Evolutionary conservation across 192 early-diverging fungal genomes (phyloP).

Genomic region (Backusella parvicylindrica): DNA sequence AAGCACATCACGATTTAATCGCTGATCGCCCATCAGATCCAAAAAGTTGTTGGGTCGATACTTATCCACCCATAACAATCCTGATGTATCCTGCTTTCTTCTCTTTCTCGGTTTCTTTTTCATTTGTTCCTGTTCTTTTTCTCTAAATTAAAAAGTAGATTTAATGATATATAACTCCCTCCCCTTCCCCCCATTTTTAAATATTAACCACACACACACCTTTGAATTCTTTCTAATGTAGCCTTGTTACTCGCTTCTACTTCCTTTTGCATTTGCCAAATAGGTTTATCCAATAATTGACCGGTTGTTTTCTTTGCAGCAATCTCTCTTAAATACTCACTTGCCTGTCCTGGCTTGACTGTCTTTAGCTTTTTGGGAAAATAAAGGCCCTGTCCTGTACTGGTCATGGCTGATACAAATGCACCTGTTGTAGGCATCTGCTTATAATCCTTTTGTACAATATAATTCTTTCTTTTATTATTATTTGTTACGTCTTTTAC

Average conservation of each 20-base stretch:
- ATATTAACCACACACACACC: no score
- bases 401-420: slow-evolving; percentile 34
- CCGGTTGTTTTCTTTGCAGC: background rate
- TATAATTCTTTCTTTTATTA: no score
- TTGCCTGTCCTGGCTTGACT: slow-evolving; percentile 2
- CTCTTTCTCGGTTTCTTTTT: background rate
- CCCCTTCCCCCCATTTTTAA: background rate
- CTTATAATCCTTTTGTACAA: slow-evolving; percentile 26
- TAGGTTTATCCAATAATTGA: slow-evolving; percentile 12
- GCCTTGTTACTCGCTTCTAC: background rate
- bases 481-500: background rate
- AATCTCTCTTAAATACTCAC: background rate
- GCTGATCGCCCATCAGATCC: slow-evolving; percentile 89
- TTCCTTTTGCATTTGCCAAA: slow-evolving; percentile 21
- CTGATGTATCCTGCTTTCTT: background rate
- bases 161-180: background rate
- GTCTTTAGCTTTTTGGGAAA: slow-evolving; percentile 35
- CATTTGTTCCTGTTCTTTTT: background rate
- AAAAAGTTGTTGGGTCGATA: slow-evolving; percentile 78
- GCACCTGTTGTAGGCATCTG: slow-evolving; percentile 39
- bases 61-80: slow-evolving; percentile 83
- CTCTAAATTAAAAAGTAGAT: no score
- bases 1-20: slow-evolving; percentile 83
- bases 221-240: slow-evolving; percentile 5
- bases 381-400: slow-evolving; percentile 38